Conservation (phyloP, 2,329 filamentous ascomycete genomes). For the Aspergillus bombycis region DNA sequence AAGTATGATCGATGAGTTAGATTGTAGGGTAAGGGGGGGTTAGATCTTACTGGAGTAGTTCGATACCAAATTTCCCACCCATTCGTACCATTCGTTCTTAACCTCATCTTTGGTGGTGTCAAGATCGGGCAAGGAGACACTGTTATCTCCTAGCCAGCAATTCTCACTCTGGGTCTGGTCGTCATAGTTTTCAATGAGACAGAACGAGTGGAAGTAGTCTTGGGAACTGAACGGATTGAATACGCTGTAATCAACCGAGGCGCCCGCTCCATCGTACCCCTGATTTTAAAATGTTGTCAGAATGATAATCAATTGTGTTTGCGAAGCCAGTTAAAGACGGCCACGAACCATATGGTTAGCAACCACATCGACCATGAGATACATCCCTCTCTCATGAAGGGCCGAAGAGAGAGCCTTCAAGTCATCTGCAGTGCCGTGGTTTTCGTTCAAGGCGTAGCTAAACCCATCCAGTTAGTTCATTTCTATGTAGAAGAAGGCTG, state of each 20-base stretch:
- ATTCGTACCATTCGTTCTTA: slow-evolving; percentile 56
- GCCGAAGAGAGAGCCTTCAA: slow-evolving; percentile 60
- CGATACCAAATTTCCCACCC: slow-evolving; percentile 61
- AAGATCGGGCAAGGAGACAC: slow-evolving; percentile 64
- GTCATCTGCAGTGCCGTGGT: slow-evolving; percentile 63
- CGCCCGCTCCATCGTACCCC: slow-evolving; percentile 51
- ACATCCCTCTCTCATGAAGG: slow-evolving; percentile 60
- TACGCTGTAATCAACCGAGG: slow-evolving; percentile 56
- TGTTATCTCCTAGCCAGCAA: slow-evolving; percentile 61
- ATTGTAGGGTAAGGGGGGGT: neutral
- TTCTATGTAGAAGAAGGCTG: neutral
- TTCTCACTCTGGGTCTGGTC: slow-evolving; percentile 49
- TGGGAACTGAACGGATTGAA: slow-evolving; percentile 59
- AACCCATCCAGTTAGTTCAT: neutral
- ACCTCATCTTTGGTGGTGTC: slow-evolving; percentile 58
- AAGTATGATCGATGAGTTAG: neutral
- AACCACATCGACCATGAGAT: slow-evolving; percentile 65
- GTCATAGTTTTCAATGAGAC: slow-evolving; percentile 56
- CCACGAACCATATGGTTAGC: slow-evolving; percentile 55
- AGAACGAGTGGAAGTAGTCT: slow-evolving; percentile 65
- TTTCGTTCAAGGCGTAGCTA: slow-evolving; percentile 56
- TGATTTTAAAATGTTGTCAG: slow-evolving; percentile 22
- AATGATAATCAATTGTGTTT: neutral
- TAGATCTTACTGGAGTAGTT: slow-evolving; percentile 62
- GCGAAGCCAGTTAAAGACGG: neutral